These are phyloP conservation scores for Macrophomina pseudophaseolina DNA, from an alignment of 2,329 filamentous ascomycete genomes.

Conservation along the genomic window DNA sequence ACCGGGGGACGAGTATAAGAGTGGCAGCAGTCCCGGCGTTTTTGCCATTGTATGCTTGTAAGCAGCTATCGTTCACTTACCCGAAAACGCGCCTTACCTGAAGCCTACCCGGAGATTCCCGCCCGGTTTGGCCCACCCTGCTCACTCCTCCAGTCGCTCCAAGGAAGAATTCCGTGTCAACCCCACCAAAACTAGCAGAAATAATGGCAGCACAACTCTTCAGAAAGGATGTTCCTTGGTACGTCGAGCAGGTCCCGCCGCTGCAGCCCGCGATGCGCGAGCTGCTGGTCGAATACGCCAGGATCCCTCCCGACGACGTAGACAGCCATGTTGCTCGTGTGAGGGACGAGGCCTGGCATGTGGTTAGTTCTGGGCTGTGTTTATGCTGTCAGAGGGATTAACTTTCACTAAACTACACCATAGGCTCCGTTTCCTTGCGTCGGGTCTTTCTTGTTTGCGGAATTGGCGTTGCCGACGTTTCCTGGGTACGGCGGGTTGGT, in stretches of 20 bases:
- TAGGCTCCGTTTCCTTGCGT: background rate
- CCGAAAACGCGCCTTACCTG: too few species aligned
- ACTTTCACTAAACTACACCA: background rate
- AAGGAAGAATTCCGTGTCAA: background rate
- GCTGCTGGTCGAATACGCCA: background rate
- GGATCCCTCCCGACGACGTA: background rate
- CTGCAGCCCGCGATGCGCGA: background rate
- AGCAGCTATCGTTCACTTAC: too few species aligned
- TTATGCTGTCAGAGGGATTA: background rate
- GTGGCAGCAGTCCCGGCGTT: too few species aligned
- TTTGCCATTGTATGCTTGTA: too few species aligned
- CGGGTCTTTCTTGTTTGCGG: background rate
- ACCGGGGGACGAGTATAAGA: too few species aligned
- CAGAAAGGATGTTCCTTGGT: background rate
- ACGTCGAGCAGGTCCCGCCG: background rate
- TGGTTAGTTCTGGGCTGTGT: background rate
- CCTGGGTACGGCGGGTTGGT: background rate
- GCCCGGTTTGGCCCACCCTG: too few species aligned
- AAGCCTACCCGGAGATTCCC: too few species aligned
- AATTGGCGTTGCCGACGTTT: background rate
- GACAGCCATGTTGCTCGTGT: background rate
- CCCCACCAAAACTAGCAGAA: background rate
- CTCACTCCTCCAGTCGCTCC: too few species aligned
- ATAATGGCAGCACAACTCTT: background rate
- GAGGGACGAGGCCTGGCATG: background rate